A percentile compares a stretch with the other conserved stretches of the same genome.
These are phyloP conservation scores for Heritiera littoralis DNA, from an alignment of 345 rosid genomes.

Conservation along the genomic window DNA sequence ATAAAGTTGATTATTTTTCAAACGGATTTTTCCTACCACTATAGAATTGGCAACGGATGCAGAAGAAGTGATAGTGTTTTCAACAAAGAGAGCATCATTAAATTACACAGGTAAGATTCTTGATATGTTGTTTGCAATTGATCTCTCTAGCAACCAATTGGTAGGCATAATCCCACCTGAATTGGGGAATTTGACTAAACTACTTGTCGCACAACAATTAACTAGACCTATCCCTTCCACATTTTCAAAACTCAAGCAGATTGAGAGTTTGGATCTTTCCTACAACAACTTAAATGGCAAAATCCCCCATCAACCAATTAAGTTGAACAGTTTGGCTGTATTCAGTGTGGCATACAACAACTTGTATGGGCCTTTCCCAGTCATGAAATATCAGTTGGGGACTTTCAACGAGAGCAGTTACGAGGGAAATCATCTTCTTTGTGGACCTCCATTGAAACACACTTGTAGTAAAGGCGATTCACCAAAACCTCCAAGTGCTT, in stretches of 20 bases:
- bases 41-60: accelerated
- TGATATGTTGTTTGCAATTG: no score
- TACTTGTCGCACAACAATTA: slow-evolving; percentile 27
- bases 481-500: neutral
- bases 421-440: no score
- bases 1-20: no score
- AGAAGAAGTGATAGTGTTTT: neutral
- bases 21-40: neutral
- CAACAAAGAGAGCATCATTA: no score
- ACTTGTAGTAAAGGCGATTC: neutral
- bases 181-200: neutral
- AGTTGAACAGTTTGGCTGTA: neutral
- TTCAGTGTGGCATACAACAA: slow-evolving; percentile 36
- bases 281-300: slow-evolving; percentile 19
- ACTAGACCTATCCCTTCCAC: slow-evolving; percentile 24
- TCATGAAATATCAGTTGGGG: slow-evolving; percentile 24
- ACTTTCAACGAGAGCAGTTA: slow-evolving; percentile 28
- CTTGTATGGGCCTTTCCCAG: slow-evolving; percentile 23
- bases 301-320: slow-evolving; percentile 22
- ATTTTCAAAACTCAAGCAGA: slow-evolving; percentile 5
- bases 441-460: slow-evolving; percentile 26
- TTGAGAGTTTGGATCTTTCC: slow-evolving; percentile 39
- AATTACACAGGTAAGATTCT: no score
- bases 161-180: no score
- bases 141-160: no score